Base-by-base conservation (phyloP, 441 rosid genomes). In the Erysimum cheiri region DNA sequence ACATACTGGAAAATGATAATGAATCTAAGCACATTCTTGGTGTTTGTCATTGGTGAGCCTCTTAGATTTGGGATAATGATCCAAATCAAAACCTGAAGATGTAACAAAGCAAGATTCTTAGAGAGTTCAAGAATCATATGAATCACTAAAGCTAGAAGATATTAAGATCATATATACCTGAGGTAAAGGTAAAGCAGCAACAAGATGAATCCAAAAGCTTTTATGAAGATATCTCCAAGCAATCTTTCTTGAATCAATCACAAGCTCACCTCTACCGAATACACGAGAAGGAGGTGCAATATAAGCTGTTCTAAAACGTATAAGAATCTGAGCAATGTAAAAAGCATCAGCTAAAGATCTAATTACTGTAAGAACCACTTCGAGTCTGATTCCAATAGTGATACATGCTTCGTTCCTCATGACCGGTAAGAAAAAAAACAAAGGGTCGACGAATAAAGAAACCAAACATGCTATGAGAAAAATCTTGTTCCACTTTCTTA, bases 261-360 rank as follows among this genome's bases (percentile, higher is more conserved):
- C 95, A 28, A 93, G 94, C 78, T 93, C 98, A 6, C 96, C 98
- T 83, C 96, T 89, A 36, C 98, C 93, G 48, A 93, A 89, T 28
- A 91, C 96, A 32, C 95, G 92, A 69, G 98, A 93, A 80, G 96
- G 88, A 53, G 97, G 96, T 0, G 95, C 97, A 0, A 91, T 78
- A 19, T 89, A 91, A 64, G 98, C 96, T 0, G 96, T 91, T 46
- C 83, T 85, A 79, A 91, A 93, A 44, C 87, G 82, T 67, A 88
- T 71, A 49, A 80, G 81, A 67, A 91, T 89, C 73, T 89, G 91
- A 71, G 88, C 73, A 19, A 85, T 41, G 78, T 93, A 93, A 64
- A 93, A 93, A 61, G 78, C 74, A 81, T 93, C 98, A 3, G 89
- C 88, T 12, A 89, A 63, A 53, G 97, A 80, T 81, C 96, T 84